A percentile compares a stretch with the other conserved stretches of the same genome.
Conservation (phyloP, 2,329 filamentous ascomycete genomes). For the Fusarium brevicatenulatum region DNA sequence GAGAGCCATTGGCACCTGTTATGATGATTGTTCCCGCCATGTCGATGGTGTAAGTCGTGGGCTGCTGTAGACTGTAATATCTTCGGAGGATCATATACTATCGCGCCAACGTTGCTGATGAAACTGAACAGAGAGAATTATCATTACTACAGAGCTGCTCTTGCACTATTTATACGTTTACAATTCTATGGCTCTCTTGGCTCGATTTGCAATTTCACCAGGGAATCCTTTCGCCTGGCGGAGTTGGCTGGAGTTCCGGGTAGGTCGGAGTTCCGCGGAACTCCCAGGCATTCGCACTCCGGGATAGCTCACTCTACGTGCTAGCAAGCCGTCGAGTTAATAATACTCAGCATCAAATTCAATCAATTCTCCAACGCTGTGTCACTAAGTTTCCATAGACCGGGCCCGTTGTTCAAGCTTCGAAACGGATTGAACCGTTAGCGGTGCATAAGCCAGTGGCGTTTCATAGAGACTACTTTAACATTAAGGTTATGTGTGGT, state of each 20-base stretch:
- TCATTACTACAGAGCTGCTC: accelerated
- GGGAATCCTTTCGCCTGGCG: background rate
- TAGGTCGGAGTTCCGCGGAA: constrained; percentile 30
- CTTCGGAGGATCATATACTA: accelerated
- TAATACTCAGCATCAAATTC: too few relatives aligned
- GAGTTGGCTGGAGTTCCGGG: constrained; percentile 15
- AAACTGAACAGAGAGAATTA: accelerated
- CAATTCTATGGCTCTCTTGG: background rate
- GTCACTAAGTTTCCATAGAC: background rate
- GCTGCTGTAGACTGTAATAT: too few relatives aligned
- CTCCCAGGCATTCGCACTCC: background rate
- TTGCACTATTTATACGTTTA: background rate
- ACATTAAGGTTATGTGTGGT: background rate
- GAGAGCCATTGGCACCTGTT: constrained; percentile 53
- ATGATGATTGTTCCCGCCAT: constrained; percentile 51
- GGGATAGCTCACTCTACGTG: background rate
- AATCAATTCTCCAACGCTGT: background rate
- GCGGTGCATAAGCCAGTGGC: background rate
- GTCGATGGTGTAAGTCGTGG: background rate
- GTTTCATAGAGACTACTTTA: background rate
- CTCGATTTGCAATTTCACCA: background rate
- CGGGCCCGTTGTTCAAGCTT: accelerated
- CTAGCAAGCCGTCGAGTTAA: too few relatives aligned
- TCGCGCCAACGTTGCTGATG: too few relatives aligned
- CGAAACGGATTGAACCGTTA: background rate